Evolutionary conservation across 805 yeast species (phyloP).

Genomic region (Teunomyces stri): DNA sequence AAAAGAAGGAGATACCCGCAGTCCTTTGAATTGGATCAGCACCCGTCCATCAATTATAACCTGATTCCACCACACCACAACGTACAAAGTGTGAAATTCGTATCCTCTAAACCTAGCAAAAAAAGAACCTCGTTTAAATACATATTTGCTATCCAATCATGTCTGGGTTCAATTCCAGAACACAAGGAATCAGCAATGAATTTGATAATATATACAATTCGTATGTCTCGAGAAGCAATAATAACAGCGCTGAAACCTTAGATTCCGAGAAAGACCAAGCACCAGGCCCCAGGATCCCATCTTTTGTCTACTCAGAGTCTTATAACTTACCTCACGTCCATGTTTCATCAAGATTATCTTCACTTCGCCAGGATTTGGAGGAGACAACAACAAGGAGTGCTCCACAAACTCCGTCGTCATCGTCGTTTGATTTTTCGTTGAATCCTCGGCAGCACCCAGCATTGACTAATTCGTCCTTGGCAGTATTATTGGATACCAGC

Average conservation of each 20-base stretch:
- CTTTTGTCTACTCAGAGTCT: constrained; percentile 3
- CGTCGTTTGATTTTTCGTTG: constrained; percentile 29
- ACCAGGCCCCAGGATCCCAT: constrained; percentile 5
- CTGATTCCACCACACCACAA: background rate
- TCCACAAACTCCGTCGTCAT: constrained; percentile 28
- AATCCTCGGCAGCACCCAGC: constrained; percentile 16
- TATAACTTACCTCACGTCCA: constrained; percentile 13
- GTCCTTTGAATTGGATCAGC: background rate
- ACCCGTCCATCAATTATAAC: background rate
- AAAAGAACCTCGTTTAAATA: background rate
- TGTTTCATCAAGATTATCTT: constrained; percentile 24
- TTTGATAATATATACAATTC: constrained; percentile 25
- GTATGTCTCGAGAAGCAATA: constrained; percentile 7
- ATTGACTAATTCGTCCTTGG: constrained; percentile 34
- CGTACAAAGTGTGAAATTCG: too few relatives aligned
- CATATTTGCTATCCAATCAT: background rate
- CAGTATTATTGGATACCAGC: constrained; percentile 31
- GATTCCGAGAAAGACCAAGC: constrained; percentile 23
- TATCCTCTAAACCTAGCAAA: too few relatives aligned
- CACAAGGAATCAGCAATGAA: constrained; percentile 12
- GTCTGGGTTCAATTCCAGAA: constrained; percentile 1
- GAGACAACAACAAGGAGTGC: constrained; percentile 19
- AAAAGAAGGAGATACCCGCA: background rate
- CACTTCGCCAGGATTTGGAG: constrained; percentile 13
- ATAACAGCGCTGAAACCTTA: constrained; percentile 25